These are phyloP conservation scores for Melanomma pulvis-pyrius DNA, from an alignment of 495 filamentous ascomycete genomes.

Conservation along the genomic window DNA sequence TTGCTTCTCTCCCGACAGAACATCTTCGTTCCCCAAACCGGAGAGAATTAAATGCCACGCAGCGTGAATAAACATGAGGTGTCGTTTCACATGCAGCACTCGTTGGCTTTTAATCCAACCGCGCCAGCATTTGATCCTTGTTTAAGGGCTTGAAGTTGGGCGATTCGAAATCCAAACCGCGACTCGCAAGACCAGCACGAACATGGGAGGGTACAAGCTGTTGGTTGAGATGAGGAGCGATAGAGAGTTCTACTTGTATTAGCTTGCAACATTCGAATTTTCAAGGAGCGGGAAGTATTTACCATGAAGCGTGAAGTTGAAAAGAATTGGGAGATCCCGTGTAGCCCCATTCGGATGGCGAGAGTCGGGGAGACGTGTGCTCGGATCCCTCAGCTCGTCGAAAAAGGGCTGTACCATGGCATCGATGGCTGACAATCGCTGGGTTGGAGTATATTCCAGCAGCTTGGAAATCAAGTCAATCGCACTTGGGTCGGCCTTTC, in stretches of 20 bases:
- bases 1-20: constrained; percentile 19
- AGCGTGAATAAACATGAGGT: constrained; percentile 31
- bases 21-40: constrained; percentile 14
- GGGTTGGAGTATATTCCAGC: constrained; percentile 95
- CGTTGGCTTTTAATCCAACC: constrained; percentile 76
- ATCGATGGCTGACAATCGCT: constrained; percentile 89
- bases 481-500: constrained; percentile 86
- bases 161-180: constrained; percentile 82
- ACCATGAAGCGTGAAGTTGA: constrained; percentile 95
- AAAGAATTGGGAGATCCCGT: constrained; percentile 82
- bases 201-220: constrained; percentile 85
- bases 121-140: constrained; percentile 96
- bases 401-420: constrained; percentile 99
- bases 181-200: constrained; percentile 68
- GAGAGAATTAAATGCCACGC: constrained; percentile 28
- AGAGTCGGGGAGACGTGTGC: constrained; percentile 87
- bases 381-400: constrained; percentile 89
- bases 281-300: constrained; percentile 42
- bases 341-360: constrained; percentile 76
- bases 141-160: constrained; percentile 81
- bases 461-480: constrained; percentile 94
- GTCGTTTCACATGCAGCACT: constrained; percentile 31
- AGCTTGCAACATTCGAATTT: not conserved
- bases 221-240: constrained; percentile 82
- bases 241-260: constrained; percentile 78